phyloP scores from a whole-genome alignment of 345 rosid species.

The Gossypium arboreum region DNA sequence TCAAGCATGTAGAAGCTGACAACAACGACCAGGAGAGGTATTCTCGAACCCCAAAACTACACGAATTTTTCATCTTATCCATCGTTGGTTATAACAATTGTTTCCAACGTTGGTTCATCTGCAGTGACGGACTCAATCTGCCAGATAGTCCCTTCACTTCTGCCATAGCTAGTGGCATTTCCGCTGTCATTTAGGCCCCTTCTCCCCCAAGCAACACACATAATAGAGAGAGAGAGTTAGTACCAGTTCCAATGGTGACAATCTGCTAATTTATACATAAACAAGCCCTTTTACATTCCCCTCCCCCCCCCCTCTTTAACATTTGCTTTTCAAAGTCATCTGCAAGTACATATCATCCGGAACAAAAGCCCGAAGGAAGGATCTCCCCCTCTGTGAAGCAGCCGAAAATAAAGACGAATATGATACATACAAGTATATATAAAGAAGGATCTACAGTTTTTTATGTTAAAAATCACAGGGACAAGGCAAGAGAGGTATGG shows the following conservation, averaged over 20 bases:
- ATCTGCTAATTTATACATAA: conserved; percentile 23
- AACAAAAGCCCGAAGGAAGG: conserved; percentile 14
- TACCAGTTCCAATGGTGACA: conserved; percentile 23
- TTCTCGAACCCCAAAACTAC: neutral
- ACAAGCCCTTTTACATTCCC: neutral
- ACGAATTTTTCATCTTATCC: neutral
- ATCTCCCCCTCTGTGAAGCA: conserved; percentile 9
- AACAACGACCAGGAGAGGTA: conserved; percentile 44
- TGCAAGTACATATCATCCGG: conserved; percentile 30
- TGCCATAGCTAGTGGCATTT: conserved; percentile 32
- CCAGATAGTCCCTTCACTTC: conserved; percentile 56
- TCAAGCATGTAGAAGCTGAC: conserved; percentile 24
- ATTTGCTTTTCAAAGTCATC: conserved; percentile 8
- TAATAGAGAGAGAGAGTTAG: conserved; percentile 25
- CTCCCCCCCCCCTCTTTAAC: neutral
- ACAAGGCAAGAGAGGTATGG: conserved; percentile 19
- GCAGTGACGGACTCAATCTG: conserved; percentile 44
- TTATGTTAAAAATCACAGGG: conserved; percentile 26
- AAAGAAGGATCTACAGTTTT: conserved; percentile 28
- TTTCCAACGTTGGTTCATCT: neutral
- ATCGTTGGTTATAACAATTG: neutral
- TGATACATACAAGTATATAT: conserved; percentile 26
- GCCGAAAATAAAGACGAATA: conserved; percentile 15
- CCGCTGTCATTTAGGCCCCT: conserved; percentile 28
- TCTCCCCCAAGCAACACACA: conserved; percentile 20